Conservation (phyloP, 2,329 filamentous ascomycete species). For the Teratosphaeria destructans region DNA sequence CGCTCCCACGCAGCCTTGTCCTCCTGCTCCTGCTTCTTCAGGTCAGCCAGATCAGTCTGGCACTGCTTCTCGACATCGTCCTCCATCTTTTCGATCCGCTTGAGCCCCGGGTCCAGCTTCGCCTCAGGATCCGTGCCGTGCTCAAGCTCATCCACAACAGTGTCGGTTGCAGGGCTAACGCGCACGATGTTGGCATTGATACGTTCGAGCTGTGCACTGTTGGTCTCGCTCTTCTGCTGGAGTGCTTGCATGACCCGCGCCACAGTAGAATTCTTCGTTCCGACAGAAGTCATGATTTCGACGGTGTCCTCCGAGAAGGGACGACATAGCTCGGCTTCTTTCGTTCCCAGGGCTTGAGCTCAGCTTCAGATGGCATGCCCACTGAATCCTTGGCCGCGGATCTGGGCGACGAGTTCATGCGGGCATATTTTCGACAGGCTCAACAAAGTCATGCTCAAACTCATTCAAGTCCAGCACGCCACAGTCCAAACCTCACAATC, state of each 20-base stretch:
- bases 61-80: background rate
- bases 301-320: background rate
- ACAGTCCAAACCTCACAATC: background rate
- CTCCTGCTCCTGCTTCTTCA: background rate
- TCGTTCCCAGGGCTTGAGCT: no score
- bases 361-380: no score
- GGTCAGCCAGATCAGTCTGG: background rate
- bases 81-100: background rate
- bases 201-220: background rate
- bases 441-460: background rate
- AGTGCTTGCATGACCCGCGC: background rate
- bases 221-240: background rate
- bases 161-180: background rate
- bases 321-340: background rate
- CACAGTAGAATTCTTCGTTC: background rate
- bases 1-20: background rate
- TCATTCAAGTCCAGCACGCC: background rate
- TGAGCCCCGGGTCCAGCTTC: background rate
- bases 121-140: background rate
- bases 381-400: no score
- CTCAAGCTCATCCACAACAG: background rate
- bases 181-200: background rate
- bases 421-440: background rate
- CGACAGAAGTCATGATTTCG: background rate
- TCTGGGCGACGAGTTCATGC: background rate